Evolutionary conservation across 2,329 filamentous ascomycete species (phyloP), one percentile per base, ranked within the genome.

Genomic region (Phialemoniopsis sp.): DNA sequence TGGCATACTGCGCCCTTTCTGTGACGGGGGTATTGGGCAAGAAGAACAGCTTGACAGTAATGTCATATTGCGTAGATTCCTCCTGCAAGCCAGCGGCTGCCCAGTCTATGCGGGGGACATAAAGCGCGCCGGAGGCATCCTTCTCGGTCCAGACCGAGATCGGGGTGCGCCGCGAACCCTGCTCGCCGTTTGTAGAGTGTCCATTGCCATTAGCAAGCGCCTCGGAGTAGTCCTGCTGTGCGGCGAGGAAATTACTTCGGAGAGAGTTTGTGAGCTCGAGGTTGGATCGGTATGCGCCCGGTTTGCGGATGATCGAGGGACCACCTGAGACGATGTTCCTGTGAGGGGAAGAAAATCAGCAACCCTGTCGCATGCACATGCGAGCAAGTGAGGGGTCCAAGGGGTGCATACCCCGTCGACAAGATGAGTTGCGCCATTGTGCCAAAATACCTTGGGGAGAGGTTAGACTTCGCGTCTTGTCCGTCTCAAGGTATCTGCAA

Each of bases 31-130:
- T 78, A 14, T 77, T 78, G 2, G 89, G 85, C 19, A 97, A 75
- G 63, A 93, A 94, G 70, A 98, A 98, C 16, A 98, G 67, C 66
- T 98, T 98, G 45, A 93, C 84, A 1, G 91, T 96, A 55, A 96
- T 89, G 57, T 96, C 89, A 68, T 98, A 98, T 50, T 89, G 82
- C 43, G 77, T 72, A 18, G 85, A 73, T 50, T 95, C 89, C 57
- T 98, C 93, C 26, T 80, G 73, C 34, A 98, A 70, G 0, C 85
- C 85, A 4, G 79, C 80, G 21, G 76, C 67, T 12, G 78, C 70
- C 71, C 85, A 87, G 60, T 89, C 80, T 57, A 91, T 80, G 31
- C 84, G 77, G 34, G 91, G 91, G 31, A 96, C 77, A 57, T 85
- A 91, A 34, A 91, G 72, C 5, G 73, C 72, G 36, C 70, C 21